Conservation (phyloP, 1,284 basidiomycete species). For the Chondrostereum purpureum region DNA sequence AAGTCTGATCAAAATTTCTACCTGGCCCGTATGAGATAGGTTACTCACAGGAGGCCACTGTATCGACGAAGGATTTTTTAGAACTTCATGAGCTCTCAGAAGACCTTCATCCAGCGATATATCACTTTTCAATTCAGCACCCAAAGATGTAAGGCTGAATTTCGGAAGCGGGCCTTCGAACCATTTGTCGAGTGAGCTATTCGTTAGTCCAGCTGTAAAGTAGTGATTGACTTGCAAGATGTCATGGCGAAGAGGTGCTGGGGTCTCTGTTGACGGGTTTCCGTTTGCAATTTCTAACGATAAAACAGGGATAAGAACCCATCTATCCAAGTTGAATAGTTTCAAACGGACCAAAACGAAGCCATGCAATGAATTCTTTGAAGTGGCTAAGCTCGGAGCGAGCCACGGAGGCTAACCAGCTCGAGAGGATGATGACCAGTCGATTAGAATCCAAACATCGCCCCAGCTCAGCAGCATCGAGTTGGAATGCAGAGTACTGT, state of each 20-base stretch:
- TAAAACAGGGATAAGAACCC: not conserved
- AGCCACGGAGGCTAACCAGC: slow-evolving; percentile 60
- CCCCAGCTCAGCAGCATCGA: slow-evolving; percentile 43
- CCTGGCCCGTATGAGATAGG: slow-evolving; percentile 26
- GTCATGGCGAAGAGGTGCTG: slow-evolving; percentile 55
- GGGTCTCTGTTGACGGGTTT: slow-evolving; percentile 41
- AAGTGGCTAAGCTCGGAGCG: slow-evolving; percentile 64
- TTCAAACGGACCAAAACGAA: slow-evolving; percentile 54
- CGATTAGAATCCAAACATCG: slow-evolving; percentile 45
- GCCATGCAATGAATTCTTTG: slow-evolving; percentile 72
- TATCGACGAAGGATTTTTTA: not conserved
- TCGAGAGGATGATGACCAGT: slow-evolving; percentile 53
- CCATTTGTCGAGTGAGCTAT: slow-evolving; percentile 70
- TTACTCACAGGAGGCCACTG: not conserved
- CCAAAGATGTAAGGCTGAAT: slow-evolving; percentile 36
- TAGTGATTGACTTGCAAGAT: slow-evolving; percentile 76
- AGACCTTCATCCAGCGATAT: too few species aligned
- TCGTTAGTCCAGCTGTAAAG: slow-evolving; percentile 60
- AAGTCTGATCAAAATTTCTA: slow-evolving; percentile 39
- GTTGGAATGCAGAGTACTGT: slow-evolving; percentile 44
- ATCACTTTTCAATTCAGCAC: not conserved
- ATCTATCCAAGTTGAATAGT: slow-evolving; percentile 5
- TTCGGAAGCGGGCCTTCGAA: slow-evolving; percentile 60
- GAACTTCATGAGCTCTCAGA: not conserved
- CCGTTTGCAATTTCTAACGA: slow-evolving; percentile 28